phyloP scores from a whole-genome alignment of 1,139 yeast genomes.

The Zygoascus meyerae region DNA sequence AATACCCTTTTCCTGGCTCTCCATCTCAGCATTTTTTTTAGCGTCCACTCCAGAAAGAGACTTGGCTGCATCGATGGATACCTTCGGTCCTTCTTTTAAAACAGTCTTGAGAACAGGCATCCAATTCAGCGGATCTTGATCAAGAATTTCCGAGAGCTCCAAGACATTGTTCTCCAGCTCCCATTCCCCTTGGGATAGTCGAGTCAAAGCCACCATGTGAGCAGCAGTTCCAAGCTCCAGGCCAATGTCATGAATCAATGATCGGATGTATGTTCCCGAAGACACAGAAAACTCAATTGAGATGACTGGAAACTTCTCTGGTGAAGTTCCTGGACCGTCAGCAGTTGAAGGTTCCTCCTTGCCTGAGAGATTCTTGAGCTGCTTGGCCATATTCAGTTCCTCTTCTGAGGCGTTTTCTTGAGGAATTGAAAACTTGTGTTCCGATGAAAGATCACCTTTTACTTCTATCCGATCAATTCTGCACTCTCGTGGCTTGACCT shows the following conservation, averaged over 20 bases:
- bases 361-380: conserved; percentile 11
- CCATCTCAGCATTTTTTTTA: background rate
- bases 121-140: conserved; percentile 60
- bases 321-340: conserved; percentile 10
- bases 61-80: conserved; percentile 4
- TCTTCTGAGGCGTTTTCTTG: conserved; percentile 30
- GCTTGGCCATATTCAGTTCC: conserved; percentile 35
- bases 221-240: conserved; percentile 75
- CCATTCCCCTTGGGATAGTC: conserved; percentile 82
- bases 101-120: conserved; percentile 24
- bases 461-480: conserved; percentile 52
- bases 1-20: background rate
- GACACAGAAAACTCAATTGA: conserved; percentile 77
- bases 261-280: conserved; percentile 92
- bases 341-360: conserved; percentile 11
- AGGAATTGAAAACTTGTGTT: conserved; percentile 49
- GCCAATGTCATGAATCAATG: conserved; percentile 84
- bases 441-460: conserved; percentile 47
- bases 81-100: conserved; percentile 3
- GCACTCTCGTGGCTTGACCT: conserved; percentile 72
- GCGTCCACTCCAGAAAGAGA: background rate
- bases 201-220: conserved; percentile 78
- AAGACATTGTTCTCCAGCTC: conserved; percentile 65
- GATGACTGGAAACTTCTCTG: conserved; percentile 45
- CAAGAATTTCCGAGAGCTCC: conserved; percentile 56